phyloP scores from a whole-genome alignment of 306 rosid genomes.

The Sechiopsis laciniata region DNA sequence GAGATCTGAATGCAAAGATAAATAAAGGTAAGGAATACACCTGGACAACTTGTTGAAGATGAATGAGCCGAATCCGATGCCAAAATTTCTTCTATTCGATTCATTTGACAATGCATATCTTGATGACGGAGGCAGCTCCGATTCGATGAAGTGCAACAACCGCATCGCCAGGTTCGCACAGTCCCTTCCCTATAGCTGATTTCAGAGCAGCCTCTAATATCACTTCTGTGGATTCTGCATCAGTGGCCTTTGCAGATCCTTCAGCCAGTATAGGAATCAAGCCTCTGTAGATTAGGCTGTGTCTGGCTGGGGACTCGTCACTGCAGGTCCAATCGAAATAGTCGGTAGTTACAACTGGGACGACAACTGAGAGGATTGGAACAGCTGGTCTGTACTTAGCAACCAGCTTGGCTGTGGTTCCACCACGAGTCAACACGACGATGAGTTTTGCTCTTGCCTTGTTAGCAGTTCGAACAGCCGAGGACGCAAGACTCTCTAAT shows the following conservation, averaged over 20 bases:
- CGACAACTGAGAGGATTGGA: constrained; percentile 85
- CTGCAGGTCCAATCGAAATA: constrained; percentile 88
- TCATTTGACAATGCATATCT: constrained; percentile 80
- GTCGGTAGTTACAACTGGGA: constrained; percentile 84
- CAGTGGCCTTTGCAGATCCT: constrained; percentile 97
- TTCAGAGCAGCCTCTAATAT: constrained; percentile 88
- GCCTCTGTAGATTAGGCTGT: constrained; percentile 89
- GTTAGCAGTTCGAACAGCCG: constrained; percentile 87
- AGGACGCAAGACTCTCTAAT: constrained; percentile 93
- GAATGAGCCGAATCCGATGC: background rate
- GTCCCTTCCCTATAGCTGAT: constrained; percentile 57
- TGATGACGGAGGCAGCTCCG: constrained; percentile 77
- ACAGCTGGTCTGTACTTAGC: constrained; percentile 95
- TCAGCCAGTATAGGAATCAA: constrained; percentile 84
- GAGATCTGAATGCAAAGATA: background rate
- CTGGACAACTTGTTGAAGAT: constrained; percentile 2
- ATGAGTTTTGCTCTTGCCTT: constrained; percentile 86
- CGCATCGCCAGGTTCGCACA: constrained; percentile 79
- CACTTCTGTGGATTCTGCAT: constrained; percentile 94
- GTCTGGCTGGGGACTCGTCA: constrained; percentile 87
- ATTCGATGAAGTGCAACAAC: constrained; percentile 88
- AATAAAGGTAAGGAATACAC: background rate
- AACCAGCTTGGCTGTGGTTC: constrained; percentile 78
- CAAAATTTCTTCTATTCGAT: background rate
- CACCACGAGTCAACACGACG: constrained; percentile 86